Conservation (phyloP, 192 early-diverging fungal species). For the Coemansia sp. region DNA sequence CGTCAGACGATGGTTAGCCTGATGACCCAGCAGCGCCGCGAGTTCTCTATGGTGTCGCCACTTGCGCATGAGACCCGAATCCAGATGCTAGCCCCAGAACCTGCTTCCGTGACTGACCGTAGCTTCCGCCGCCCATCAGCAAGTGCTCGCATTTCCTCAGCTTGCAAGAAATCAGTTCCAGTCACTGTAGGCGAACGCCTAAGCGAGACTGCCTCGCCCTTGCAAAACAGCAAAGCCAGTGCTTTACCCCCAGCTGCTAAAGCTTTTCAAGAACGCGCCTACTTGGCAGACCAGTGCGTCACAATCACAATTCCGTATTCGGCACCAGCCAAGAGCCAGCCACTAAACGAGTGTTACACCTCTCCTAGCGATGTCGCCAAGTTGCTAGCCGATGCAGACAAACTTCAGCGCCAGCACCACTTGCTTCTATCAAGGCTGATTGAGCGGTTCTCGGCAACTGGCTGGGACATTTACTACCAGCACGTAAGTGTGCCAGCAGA, state of each 20-base stretch:
- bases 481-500: conserved; percentile 10
- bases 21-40: conserved; percentile 37
- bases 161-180: background rate
- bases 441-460: conserved; percentile 32
- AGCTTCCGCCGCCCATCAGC: background rate
- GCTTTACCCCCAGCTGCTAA: conserved; percentile 11
- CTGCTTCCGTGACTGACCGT: background rate
- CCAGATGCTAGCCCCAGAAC: background rate
- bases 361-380: conserved; percentile 20
- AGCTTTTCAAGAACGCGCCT: conserved; percentile 15
- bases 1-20: conserved; percentile 26
- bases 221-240: background rate
- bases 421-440: conserved; percentile 31
- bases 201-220: background rate
- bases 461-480: conserved; percentile 35
- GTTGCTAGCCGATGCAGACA: conserved; percentile 19
- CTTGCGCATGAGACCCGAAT: conserved; percentile 7
- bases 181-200: too few relatives aligned
- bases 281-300: conserved; percentile 26
- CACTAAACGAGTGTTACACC: background rate
- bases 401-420: conserved; percentile 22
- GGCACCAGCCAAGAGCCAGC: background rate
- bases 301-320: conserved; percentile 33
- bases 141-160: background rate
- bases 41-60: conserved; percentile 18